Evolutionary conservation across 2,329 filamentous ascomycete genomes (phyloP).

Genomic region (Cordyceps cateniannulata): DNA sequence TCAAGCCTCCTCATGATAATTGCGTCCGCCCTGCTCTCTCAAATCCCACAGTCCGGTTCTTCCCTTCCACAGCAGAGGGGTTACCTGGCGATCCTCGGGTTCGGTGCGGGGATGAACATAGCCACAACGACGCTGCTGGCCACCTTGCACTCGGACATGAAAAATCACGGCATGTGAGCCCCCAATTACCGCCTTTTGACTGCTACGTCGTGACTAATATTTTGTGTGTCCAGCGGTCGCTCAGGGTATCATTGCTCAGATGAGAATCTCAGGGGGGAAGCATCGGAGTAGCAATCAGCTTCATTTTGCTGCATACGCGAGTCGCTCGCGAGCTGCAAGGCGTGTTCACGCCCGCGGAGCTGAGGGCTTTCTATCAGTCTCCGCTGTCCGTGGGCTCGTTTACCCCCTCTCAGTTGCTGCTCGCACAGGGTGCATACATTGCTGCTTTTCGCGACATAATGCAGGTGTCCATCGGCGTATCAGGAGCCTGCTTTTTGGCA

Average conservation of each 20-base stretch:
- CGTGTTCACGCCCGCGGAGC: not conserved
- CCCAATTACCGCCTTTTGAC: conserved; percentile 19
- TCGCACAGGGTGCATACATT: not conserved
- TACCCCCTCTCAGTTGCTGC: not conserved
- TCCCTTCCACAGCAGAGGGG: not conserved
- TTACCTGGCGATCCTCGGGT: not conserved
- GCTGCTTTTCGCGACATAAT: not conserved
- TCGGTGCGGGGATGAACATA: not conserved
- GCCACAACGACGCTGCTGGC: not conserved
- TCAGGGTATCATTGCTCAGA: not conserved
- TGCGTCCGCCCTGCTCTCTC: not conserved
- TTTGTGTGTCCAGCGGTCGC: not conserved
- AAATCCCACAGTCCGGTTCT: not conserved
- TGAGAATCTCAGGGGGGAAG: not conserved
- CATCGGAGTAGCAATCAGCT: not conserved
- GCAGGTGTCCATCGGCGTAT: not conserved
- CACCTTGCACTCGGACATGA: conserved; percentile 27
- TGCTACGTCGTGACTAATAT: not conserved
- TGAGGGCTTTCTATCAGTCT: not conserved
- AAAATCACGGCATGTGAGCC: conserved; percentile 43
- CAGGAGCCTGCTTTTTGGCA: not conserved
- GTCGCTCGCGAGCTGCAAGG: not conserved
- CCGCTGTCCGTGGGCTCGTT: not conserved
- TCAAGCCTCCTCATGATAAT: not conserved
- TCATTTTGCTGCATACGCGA: not conserved